Conservation (phyloP, 108 stramenopile genomes). For the Epipyxis sp. region DNA sequence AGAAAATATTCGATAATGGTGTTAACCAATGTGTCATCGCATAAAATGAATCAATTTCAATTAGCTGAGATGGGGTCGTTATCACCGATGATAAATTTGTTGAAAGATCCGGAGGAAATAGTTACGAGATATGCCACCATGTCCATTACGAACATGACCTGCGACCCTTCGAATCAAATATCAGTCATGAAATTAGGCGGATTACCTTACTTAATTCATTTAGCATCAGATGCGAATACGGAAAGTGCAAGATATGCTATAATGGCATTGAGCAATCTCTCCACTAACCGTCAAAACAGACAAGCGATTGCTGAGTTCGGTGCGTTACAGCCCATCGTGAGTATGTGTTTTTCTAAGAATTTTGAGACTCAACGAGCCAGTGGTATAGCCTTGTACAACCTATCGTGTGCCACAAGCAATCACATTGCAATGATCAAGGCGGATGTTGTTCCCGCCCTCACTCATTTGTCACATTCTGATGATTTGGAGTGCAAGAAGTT, state of each 20-base stretch:
- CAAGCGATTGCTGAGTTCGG: constrained; percentile 51
- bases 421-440: constrained; percentile 50
- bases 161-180: constrained; percentile 51
- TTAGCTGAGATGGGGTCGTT: constrained; percentile 59
- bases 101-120: constrained; percentile 47
- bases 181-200: constrained; percentile 58
- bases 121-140: constrained; percentile 59
- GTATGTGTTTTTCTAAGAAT: constrained; percentile 42
- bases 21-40: constrained; percentile 64
- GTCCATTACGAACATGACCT: constrained; percentile 65
- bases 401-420: constrained; percentile 53
- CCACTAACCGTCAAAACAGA: constrained; percentile 59
- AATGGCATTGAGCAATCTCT: constrained; percentile 70
- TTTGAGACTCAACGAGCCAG: constrained; percentile 59
- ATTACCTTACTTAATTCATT: constrained; percentile 45
- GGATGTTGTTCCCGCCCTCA: constrained; percentile 54
- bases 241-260: constrained; percentile 58
- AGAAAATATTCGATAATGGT: constrained; percentile 58
- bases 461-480: constrained; percentile 46
- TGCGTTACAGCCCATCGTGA: constrained; percentile 51
- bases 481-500: constrained; percentile 67
- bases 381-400: constrained; percentile 59
- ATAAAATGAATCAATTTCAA: constrained; percentile 51
- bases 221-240: constrained; percentile 39
- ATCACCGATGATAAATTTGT: constrained; percentile 52